A percentile compares a stretch with the other conserved stretches of the same genome.
Conservation (phyloP, 2,329 filamentous ascomycete species). For the Arachnomyces sp. region DNA sequence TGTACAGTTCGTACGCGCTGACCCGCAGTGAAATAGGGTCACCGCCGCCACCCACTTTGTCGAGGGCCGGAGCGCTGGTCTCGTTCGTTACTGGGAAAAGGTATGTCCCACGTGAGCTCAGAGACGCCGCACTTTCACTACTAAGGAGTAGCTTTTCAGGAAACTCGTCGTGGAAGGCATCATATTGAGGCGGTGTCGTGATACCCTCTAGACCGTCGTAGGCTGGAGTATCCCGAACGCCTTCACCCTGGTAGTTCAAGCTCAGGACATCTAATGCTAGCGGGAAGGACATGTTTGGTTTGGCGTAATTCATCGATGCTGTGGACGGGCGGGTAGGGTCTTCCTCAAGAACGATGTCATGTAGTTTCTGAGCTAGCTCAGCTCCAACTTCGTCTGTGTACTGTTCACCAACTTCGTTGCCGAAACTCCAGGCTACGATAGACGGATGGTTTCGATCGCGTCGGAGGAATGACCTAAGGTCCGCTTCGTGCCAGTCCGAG, state of each 20-base stretch:
- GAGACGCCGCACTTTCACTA: slow-evolving; percentile 38
- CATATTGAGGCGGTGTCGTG: slow-evolving; percentile 28
- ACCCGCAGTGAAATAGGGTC: slow-evolving; percentile 34
- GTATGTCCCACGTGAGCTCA: slow-evolving; percentile 47
- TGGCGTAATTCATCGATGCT: slow-evolving; percentile 42
- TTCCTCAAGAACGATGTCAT: slow-evolving; percentile 39
- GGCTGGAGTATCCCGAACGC: slow-evolving; percentile 27
- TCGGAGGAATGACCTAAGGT: slow-evolving; percentile 45
- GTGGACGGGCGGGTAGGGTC: slow-evolving; percentile 43
- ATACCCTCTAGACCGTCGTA: slow-evolving; percentile 26
- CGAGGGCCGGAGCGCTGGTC: slow-evolving; percentile 32
- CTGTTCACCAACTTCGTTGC: slow-evolving; percentile 50
- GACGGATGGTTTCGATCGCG: slow-evolving; percentile 51
- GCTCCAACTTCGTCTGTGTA: slow-evolving; percentile 24
- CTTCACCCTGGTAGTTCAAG: slow-evolving; percentile 52
- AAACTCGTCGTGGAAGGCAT: slow-evolving; percentile 38
- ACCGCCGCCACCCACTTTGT: slow-evolving; percentile 35
- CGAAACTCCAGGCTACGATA: slow-evolving; percentile 46
- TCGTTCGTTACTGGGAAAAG: slow-evolving; percentile 44
- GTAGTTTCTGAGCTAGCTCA: slow-evolving; percentile 28
- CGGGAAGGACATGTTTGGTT: slow-evolving; percentile 33
- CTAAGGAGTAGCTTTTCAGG: slow-evolving; percentile 43
- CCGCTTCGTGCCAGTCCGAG: slow-evolving; percentile 47
- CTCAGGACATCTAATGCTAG: slow-evolving; percentile 41
- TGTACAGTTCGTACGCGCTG: slow-evolving; percentile 48